Conservation (phyloP, 257 asterid genomes). For the Petrea volubilis region DNA sequence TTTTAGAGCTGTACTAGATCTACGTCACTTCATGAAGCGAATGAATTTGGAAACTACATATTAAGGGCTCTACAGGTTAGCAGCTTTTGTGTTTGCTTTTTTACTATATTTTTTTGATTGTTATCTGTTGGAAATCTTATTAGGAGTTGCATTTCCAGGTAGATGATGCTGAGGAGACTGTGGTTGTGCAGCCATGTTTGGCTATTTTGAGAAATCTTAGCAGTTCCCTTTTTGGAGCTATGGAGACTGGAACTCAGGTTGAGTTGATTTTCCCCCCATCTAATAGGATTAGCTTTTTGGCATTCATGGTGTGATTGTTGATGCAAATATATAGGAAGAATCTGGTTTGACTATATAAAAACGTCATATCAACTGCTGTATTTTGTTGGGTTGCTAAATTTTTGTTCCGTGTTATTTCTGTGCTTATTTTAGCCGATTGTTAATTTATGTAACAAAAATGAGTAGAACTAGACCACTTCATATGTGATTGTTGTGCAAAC, state of each 20-base stretch:
- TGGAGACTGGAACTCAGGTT: conserved; percentile 79
- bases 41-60: conserved; percentile 41
- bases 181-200: conserved; percentile 67
- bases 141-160: conserved; percentile 42
- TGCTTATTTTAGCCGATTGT: conserved; percentile 14
- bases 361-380: background rate
- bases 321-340: background rate
- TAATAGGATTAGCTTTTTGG: background rate
- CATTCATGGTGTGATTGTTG: conserved; percentile 1
- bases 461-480: background rate
- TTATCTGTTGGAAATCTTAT: conserved; percentile 16
- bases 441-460: conserved; percentile 5
- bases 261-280: conserved; percentile 15
- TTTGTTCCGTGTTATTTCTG: background rate
- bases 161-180: conserved; percentile 51
- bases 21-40: conserved; percentile 41
- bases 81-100: conserved; percentile 7
- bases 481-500: background rate
- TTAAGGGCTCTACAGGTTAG: conserved; percentile 72
- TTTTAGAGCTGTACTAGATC: conserved; percentile 57
- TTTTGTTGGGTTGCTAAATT: background rate
- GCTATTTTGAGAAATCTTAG: conserved; percentile 65
- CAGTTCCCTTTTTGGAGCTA: conserved; percentile 50
- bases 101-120: conserved; percentile 2
- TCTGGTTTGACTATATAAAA: background rate